Conservation (phyloP, 805 yeast species). For the Naumovozyma dairenensis region DNA sequence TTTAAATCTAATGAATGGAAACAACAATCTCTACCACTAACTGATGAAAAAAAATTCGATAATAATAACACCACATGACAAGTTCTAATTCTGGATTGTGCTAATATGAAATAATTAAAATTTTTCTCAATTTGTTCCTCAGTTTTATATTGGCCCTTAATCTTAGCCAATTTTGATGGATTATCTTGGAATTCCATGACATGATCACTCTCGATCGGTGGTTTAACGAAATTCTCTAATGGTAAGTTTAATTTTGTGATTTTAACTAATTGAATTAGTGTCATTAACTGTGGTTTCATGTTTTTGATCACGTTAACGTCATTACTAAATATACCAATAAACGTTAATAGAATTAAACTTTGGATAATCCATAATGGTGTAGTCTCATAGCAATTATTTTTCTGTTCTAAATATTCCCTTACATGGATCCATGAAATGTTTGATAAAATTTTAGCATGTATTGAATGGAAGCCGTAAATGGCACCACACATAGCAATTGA, state of each 20-base stretch:
- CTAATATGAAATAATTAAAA: slow-evolving; percentile 46
- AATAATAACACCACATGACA: slow-evolving; percentile 55
- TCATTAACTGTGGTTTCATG: slow-evolving; percentile 71
- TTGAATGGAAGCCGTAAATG: slow-evolving; percentile 67
- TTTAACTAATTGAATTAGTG: slow-evolving; percentile 69
- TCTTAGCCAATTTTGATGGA: slow-evolving; percentile 35
- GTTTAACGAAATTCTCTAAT: slow-evolving; percentile 36
- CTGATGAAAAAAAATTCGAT: slow-evolving; percentile 44
- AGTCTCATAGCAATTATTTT: slow-evolving; percentile 35
- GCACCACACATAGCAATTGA: slow-evolving; percentile 88
- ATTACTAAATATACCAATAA: slow-evolving; percentile 72
- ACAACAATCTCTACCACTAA: slow-evolving; percentile 36
- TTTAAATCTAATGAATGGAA: slow-evolving; percentile 40
- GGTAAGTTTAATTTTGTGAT: slow-evolving; percentile 59
- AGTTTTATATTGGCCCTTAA: slow-evolving; percentile 21
- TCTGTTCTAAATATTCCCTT: slow-evolving; percentile 53
- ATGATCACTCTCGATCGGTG: slow-evolving; percentile 33
- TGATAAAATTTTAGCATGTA: slow-evolving; percentile 61
- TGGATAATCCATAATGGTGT: slow-evolving; percentile 86
- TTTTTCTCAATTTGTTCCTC: slow-evolving; percentile 26
- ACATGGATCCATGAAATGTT: slow-evolving; percentile 60
- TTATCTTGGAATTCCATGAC: slow-evolving; percentile 38
- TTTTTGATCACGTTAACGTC: slow-evolving; percentile 60
- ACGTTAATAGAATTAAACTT: slow-evolving; percentile 67
- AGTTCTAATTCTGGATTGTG: slow-evolving; percentile 73